Evolutionary conservation across 1,139 yeast species (phyloP), one percentile per base, ranked within the genome.

Genomic region (Kodamaea plutei): DNA sequence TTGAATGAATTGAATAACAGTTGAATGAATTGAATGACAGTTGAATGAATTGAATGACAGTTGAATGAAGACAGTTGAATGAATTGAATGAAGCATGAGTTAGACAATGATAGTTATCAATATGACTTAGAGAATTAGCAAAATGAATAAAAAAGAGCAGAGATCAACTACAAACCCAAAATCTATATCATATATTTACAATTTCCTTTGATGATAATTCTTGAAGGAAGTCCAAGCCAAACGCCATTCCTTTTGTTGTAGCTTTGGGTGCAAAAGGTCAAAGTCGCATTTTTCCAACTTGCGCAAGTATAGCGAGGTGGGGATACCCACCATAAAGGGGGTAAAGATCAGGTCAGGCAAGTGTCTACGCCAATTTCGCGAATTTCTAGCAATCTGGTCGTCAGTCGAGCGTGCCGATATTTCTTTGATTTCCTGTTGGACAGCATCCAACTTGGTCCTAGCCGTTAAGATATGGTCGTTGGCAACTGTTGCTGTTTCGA

Each of bases 391-490:
- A 3, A 74, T 40, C 15, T 61, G 42, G n/a, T 46, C 39, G 1
- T 48, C 27, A 2, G 57, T 43, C 10, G 56, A 47, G 3, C 42
- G 37, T 1, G 26, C 28, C 3, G 67, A 54, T 2, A 64, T 39
- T 3, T 50, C 45, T 6, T 40, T 25, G 12, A 73, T 63, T 17
- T 63, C 64, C 2, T 43, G 41, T 34, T 58, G 61, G 11, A 71
- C 51, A 28, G 61, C 52, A 1, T 45, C 36, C 12, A 82, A 52
- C 44, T 82, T 76, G 10, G 64, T 53, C 33, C 82, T 59, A 1
- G 94, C 89, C 1, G 88, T 64, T 6, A 84, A 54, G 10, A 85
- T 54, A 52, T 85, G 95, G 52, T 85, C 95, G 56, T 85, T 84
- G 2, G 95, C 93, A 2, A 73, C 60, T 2, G 81, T 73, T 1